Percentiles rank a stretch among this genome's conserved stretches.
phyloP scores from a whole-genome alignment of 768 basidiomycete genomes.

The Mycena sanguinolenta region DNA sequence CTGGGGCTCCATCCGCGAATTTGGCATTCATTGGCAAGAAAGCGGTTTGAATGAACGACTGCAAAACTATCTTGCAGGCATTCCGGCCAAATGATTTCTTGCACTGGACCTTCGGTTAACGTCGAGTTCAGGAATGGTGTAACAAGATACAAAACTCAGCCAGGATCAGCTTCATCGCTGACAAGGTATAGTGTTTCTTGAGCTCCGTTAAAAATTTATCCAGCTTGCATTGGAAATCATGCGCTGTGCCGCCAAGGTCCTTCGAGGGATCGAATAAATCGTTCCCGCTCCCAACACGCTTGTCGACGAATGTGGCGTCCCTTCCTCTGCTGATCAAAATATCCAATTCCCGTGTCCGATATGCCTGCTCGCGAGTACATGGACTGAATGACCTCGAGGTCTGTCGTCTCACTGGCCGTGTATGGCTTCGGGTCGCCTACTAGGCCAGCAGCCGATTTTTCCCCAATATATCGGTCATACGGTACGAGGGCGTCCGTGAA shows the following conservation, averaged over 20 bases:
- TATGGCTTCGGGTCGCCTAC: background rate
- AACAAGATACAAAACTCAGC: no score
- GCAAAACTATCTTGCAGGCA: no score
- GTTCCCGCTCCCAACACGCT: constrained; percentile 16
- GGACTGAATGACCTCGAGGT: background rate
- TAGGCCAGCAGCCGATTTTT: background rate
- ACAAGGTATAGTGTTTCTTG: constrained; percentile 18
- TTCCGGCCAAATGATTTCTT: no score
- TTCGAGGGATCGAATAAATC: constrained; percentile 8
- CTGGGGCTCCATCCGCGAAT: no score
- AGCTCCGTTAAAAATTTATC: constrained; percentile 5
- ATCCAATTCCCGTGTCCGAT: no score
- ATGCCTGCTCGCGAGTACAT: background rate
- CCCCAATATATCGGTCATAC: constrained; percentile 9
- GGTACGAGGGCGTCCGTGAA: constrained; percentile 13
- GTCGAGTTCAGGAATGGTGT: no score
- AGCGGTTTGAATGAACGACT: no score
- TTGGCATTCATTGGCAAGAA: no score
- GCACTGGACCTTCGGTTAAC: no score
- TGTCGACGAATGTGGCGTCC: constrained; percentile 5
- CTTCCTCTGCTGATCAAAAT: constrained; percentile 3
- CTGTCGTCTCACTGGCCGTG: constrained; percentile 18
- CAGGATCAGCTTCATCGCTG: no score
- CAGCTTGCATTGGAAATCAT: constrained; percentile 3
- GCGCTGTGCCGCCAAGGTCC: constrained; percentile 9